A percentile compares a stretch with the other conserved stretches of the same genome.
Evolutionary conservation across 2,329 filamentous ascomycete species (phyloP).

Genomic region (Botrytis tulipae): DNA sequence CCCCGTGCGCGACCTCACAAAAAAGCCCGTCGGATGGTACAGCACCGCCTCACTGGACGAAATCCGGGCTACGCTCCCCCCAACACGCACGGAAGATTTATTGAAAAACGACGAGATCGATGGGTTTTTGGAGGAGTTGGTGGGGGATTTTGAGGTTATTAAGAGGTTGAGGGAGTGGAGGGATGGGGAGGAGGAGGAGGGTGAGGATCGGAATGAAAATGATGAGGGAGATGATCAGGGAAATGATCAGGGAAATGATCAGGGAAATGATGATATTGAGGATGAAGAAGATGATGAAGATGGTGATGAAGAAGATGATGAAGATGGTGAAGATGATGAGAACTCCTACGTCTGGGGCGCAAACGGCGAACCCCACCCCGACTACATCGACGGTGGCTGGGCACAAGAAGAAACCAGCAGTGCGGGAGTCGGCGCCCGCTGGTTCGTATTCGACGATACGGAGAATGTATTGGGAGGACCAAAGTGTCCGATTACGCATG

Average conservation of each 20-base stretch:
- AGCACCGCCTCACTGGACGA: neutral
- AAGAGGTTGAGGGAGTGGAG: neutral
- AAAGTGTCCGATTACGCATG: neutral
- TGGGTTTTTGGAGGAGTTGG: neutral
- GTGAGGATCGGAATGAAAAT: too few species aligned
- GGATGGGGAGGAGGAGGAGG: too few species aligned
- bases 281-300: fast-evolving
- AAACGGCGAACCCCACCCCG: neutral
- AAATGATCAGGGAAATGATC: too few species aligned
- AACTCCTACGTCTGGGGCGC: neutral
- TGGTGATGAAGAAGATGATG: neutral
- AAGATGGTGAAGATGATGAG: neutral
- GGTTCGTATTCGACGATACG: neutral
- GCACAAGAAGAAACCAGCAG: neutral
- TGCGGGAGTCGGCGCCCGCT: neutral
- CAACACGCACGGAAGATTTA: neutral
- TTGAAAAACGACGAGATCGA: neutral
- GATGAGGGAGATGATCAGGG: too few species aligned
- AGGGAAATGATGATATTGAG: too few species aligned
- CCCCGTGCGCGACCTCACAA: neutral
- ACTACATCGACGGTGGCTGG: neutral
- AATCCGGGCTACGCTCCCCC: neutral
- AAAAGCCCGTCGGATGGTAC: neutral
- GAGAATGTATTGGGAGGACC: neutral
- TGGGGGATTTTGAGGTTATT: neutral